These are phyloP conservation scores for Oleoguttula mirabilis DNA, from an alignment of 495 filamentous ascomycete species.

Conservation along the genomic window DNA sequence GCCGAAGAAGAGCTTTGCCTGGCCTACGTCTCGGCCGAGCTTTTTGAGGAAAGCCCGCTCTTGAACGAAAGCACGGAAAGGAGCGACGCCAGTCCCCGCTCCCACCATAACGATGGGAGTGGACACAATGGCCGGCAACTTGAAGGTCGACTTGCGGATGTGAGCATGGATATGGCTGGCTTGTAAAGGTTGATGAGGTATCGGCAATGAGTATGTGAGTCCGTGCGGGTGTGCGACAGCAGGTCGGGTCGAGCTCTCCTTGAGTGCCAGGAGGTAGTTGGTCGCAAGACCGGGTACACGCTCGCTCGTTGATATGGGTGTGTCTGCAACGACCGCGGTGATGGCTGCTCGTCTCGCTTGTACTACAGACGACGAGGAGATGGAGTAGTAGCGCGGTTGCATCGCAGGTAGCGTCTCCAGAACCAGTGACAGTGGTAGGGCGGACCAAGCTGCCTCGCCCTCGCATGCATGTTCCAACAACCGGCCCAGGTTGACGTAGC, in stretches of 20 bases:
- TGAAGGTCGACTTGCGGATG: slow-evolving; percentile 38
- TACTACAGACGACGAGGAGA: slow-evolving; percentile 40
- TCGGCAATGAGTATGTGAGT: too few species aligned
- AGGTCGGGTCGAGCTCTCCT: slow-evolving; percentile 21
- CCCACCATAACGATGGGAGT: slow-evolving; percentile 37
- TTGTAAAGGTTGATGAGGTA: too few species aligned
- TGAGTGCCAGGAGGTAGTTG: slow-evolving; percentile 37
- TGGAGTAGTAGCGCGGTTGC: slow-evolving; percentile 43
- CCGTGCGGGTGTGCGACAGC: slow-evolving; percentile 28
- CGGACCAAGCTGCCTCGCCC: slow-evolving; percentile 23
- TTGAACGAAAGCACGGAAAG: slow-evolving; percentile 37
- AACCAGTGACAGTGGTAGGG: slow-evolving; percentile 35
- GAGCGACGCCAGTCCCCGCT: slow-evolving; percentile 38
- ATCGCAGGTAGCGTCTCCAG: slow-evolving; percentile 34
- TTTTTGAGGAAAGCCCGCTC: slow-evolving; percentile 33
- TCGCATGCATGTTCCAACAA: slow-evolving; percentile 27
- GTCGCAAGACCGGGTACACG: slow-evolving; percentile 36
- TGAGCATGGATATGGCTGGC: slow-evolving; percentile 30
- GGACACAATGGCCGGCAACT: slow-evolving; percentile 28
- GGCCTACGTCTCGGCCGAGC: slow-evolving; percentile 32
- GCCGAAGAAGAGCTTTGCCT: slow-evolving; percentile 37
- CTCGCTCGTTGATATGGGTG: slow-evolving; percentile 20
- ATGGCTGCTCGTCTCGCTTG: slow-evolving; percentile 34
- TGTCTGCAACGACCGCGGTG: slow-evolving; percentile 34
- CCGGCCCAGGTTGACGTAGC: slow-evolving; percentile 34